These are phyloP conservation scores for Phytophthora agathidicida DNA, from an alignment of 352 stramenopile species.

Conservation along the genomic window DNA sequence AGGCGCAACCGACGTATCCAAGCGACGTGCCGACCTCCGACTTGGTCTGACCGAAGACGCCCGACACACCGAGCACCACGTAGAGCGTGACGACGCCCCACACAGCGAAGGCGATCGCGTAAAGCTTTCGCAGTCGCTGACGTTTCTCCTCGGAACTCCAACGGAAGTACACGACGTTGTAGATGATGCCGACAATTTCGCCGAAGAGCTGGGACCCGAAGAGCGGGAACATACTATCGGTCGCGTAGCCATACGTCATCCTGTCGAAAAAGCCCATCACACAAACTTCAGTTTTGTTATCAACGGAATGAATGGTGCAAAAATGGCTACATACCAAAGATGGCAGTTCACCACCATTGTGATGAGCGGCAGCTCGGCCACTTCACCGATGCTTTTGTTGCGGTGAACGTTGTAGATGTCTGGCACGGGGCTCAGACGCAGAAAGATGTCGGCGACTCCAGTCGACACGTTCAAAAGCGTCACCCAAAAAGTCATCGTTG, in stretches of 20 bases:
- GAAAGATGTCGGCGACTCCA: conserved; percentile 21
- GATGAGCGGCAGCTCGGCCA: conserved; percentile 29
- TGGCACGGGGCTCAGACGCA: conserved; percentile 26
- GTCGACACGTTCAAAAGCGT: conserved; percentile 28
- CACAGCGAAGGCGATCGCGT: conserved; percentile 16
- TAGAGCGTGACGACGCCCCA: conserved; percentile 38
- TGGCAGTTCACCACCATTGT: conserved; percentile 32
- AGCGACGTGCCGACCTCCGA: conserved; percentile 21
- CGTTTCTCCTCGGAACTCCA: conserved; percentile 24
- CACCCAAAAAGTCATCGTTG: conserved; percentile 23
- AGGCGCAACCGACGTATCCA: conserved; percentile 27
- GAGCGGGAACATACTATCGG: conserved; percentile 30
- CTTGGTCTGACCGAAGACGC: conserved; percentile 39
- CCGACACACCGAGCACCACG: conserved; percentile 36
- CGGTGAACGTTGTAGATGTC: conserved; percentile 40
- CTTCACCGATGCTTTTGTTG: conserved; percentile 31
- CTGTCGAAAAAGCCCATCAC: conserved; percentile 5
- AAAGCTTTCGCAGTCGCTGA: conserved; percentile 14
- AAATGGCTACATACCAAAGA: conserved; percentile 27
- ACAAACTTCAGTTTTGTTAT: conserved; percentile 19
- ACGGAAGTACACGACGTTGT: conserved; percentile 35
- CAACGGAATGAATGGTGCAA: background rate
- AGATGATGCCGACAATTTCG: conserved; percentile 18
- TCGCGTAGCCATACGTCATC: conserved; percentile 33
- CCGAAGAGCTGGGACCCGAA: conserved; percentile 31